Evolutionary conservation across 2,329 filamentous ascomycete species (phyloP), one percentile per base, ranked within the genome.

Genomic region (Alternaria tenuissima): DNA sequence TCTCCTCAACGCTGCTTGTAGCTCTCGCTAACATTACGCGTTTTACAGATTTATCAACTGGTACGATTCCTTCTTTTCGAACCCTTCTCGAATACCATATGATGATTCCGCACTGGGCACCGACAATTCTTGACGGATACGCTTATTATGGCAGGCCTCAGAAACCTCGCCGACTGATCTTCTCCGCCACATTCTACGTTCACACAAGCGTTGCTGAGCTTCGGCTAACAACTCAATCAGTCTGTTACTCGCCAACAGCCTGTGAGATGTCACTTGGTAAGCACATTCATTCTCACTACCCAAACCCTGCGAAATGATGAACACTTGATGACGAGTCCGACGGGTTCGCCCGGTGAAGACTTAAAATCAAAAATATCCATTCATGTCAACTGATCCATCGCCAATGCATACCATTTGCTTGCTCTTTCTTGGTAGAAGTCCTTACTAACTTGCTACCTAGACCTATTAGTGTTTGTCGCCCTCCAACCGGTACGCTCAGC

Each of bases 161-260:
- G 96, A 97, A 97, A 96, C 94, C 93, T 96, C 89, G 93, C 92
- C 93, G 91, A 94, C 93, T 96, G 93, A 96, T 83, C 76, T 52
- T 46, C 58, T 59, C 38, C 43, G 24, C 32, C 26, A 42, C n/a
- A 44, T 59, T 39, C 22, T 34, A 57, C 34, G 24, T 32, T 47
- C 39, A 48, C 7, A 20, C 18, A 18, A 34, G 30, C 32, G 41
- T 55, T 55, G 38, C 20, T 52, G 44, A 44, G 60, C 59, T 24
- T 34, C 34, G 22, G 53, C 64, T 69, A 58, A 72, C 52, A 38
- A 32, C 20, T 38, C 18, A 36, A 49, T 16, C 26, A 57, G 55
- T 47, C 38, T 53, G 34, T 52, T 9, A 24, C n/a, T 0, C 26
- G 4, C 26, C 14, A 14, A 12, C 24, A 30, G 24, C 12, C 30